These are phyloP conservation scores for Phanerochaete carnosa DNA, from an alignment of 768 basidiomycete genomes.

Conservation along the genomic window DNA sequence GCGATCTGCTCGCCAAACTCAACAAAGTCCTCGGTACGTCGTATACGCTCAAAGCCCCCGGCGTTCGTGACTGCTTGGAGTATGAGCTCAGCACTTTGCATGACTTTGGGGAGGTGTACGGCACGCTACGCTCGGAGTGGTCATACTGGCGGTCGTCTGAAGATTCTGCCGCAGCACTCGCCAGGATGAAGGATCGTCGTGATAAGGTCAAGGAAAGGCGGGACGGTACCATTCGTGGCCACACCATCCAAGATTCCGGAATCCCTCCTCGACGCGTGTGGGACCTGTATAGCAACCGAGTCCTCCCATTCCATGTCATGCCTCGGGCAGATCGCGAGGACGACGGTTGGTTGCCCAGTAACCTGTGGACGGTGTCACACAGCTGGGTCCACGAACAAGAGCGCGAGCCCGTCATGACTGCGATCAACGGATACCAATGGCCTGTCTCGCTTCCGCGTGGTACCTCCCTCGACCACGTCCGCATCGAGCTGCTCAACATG, in stretches of 20 bases:
- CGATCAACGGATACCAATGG: no score
- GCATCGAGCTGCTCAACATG: no score
- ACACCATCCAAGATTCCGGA: background rate
- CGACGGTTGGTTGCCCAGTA: no score
- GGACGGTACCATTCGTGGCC: no score
- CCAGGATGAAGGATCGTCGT: background rate
- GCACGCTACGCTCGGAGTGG: background rate
- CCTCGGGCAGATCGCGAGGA: no score
- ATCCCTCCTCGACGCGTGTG: background rate
- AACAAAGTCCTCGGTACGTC: background rate
- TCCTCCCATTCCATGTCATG: background rate
- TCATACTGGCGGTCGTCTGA: background rate
- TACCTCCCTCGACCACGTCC: no score
- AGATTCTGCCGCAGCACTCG: background rate
- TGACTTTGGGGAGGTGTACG: background rate
- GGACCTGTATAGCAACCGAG: background rate
- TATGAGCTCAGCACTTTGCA: background rate
- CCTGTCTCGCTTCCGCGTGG: no score
- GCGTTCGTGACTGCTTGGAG: background rate
- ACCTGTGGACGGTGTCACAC: no score
- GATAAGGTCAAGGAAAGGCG: background rate
- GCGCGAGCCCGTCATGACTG: no score
- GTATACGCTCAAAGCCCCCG: background rate
- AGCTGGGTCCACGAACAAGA: no score
- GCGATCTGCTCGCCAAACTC: background rate